Conservation (phyloP, 2,329 filamentous ascomycete species). For the Arachnomyces sp. region DNA sequence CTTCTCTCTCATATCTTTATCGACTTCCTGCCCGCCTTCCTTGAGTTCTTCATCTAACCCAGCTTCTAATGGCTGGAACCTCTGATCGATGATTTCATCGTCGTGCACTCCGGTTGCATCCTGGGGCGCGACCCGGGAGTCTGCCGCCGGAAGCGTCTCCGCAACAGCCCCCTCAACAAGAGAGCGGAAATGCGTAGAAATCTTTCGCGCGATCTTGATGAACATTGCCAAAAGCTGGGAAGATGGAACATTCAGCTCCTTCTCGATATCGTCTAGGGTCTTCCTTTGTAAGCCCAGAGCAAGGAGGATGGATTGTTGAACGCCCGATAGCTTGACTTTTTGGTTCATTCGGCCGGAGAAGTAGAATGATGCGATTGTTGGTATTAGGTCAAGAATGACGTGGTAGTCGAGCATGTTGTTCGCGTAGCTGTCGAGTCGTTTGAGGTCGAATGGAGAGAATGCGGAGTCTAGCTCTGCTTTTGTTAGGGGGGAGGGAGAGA, state of each 20-base stretch:
- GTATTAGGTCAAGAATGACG: slow-evolving; percentile 88
- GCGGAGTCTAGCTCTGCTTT: slow-evolving; percentile 69
- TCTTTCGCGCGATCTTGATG: slow-evolving; percentile 88
- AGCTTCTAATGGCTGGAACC: slow-evolving; percentile 63
- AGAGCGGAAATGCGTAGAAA: slow-evolving; percentile 67
- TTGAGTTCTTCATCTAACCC: slow-evolving; percentile 74
- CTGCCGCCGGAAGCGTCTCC: slow-evolving; percentile 54
- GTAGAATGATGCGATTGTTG: slow-evolving; percentile 71
- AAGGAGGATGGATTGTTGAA: slow-evolving; percentile 82
- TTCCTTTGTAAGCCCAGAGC: slow-evolving; percentile 88
- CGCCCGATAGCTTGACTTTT: slow-evolving; percentile 63
- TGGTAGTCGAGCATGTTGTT: slow-evolving; percentile 98
- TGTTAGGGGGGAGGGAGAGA: slow-evolving; percentile 50
- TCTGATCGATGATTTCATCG: slow-evolving; percentile 58
- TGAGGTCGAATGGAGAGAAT: slow-evolving; percentile 87
- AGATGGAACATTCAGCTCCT: slow-evolving; percentile 65
- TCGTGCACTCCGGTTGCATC: slow-evolving; percentile 58
- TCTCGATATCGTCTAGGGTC: slow-evolving; percentile 69
- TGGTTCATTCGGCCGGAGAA: slow-evolving; percentile 69
- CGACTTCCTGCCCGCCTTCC: slow-evolving; percentile 70
- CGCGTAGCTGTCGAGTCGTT: slow-evolving; percentile 88
- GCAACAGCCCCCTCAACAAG: slow-evolving; percentile 68
- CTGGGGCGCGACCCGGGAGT: slow-evolving; percentile 26
- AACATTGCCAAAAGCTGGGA: slow-evolving; percentile 92
- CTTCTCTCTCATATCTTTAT: slow-evolving; percentile 64